Percentiles rank a stretch among this genome's conserved stretches.
phyloP scores from a whole-genome alignment of 2,329 filamentous ascomycete genomes.

The Colletotrichum karsti region DNA sequence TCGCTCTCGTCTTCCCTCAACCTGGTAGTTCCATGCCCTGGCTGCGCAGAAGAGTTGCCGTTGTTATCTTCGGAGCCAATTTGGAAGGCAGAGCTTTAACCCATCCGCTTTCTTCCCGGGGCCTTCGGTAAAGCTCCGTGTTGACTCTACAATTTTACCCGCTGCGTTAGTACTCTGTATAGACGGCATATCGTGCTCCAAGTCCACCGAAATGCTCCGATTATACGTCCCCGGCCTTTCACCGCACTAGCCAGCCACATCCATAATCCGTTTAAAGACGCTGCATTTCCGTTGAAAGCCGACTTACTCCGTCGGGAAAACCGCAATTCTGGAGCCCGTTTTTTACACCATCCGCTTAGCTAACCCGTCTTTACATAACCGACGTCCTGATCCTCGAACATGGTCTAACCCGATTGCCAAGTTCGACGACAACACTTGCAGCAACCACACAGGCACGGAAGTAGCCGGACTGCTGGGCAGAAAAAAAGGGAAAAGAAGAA shows the following conservation, averaged over 20 bases:
- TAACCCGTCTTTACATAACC: neutral
- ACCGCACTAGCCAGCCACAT: neutral
- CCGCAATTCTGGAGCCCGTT: neutral
- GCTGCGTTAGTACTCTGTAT: too few relatives aligned
- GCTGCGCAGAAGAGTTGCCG: too few relatives aligned
- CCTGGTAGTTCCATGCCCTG: too few relatives aligned
- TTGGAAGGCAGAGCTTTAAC: neutral
- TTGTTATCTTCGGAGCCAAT: too few relatives aligned
- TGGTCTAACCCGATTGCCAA: neutral
- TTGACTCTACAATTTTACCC: too few relatives aligned
- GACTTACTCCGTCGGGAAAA: neutral
- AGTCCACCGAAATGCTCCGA: neutral
- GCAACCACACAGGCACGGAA: neutral
- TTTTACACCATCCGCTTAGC: neutral
- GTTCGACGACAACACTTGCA: neutral
- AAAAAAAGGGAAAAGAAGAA: constrained; percentile 34
- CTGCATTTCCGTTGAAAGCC: neutral
- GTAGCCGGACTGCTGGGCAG: constrained; percentile 31
- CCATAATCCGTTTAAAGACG: neutral
- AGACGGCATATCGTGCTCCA: neutral
- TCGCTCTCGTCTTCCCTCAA: too few relatives aligned
- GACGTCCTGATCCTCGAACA: neutral
- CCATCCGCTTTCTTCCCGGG: neutral
- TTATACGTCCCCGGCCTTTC: neutral
- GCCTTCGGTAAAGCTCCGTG: neutral